Evolutionary conservation across 768 basidiomycete species (phyloP).

Genomic region (Exidia glandulosa): DNA sequence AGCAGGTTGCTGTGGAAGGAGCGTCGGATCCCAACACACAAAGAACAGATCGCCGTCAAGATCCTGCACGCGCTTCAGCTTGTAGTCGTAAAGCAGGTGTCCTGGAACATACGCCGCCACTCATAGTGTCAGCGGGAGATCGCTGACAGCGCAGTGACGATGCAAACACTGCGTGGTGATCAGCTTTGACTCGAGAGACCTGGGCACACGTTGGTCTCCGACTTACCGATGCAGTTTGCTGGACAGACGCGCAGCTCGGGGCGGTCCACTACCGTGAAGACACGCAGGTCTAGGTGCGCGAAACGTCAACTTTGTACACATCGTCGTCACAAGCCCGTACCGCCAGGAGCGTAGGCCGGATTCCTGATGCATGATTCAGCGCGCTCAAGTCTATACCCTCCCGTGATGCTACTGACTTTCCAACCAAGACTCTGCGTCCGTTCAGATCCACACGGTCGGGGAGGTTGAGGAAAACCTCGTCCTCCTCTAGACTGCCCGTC

Average conservation of each 20-base stretch:
- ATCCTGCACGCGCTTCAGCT: constrained; percentile 4
- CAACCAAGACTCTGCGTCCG: constrained; percentile 9
- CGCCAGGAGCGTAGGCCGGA: constrained; percentile 13
- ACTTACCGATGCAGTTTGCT: constrained; percentile 13
- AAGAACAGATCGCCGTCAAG: constrained; percentile 17
- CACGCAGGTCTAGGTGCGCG: constrained; percentile 7
- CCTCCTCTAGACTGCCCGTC: constrained; percentile 10
- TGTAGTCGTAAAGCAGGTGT: neutral
- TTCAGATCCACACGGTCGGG: constrained; percentile 8
- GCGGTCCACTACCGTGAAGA: constrained; percentile 12
- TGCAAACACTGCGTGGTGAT: constrained; percentile 15
- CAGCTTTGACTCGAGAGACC: neutral
- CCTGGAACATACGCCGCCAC: constrained; percentile 11
- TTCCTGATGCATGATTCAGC: constrained; percentile 5
- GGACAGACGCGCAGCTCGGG: constrained; percentile 6
- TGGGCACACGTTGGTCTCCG: neutral
- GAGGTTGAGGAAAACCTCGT: constrained; percentile 15
- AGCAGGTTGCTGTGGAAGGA: constrained; percentile 8
- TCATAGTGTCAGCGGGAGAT: constrained; percentile 15
- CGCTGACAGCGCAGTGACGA: constrained; percentile 3
- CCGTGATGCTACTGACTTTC: neutral
- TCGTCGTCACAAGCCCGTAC: constrained; percentile 1
- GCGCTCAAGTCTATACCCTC: neutral
- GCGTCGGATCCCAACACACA: constrained; percentile 7
- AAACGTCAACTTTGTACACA: neutral